Base-by-base conservation (phyloP, 176 grass and related monocot species). In the Miscanthus lutarioriparius region DNA sequence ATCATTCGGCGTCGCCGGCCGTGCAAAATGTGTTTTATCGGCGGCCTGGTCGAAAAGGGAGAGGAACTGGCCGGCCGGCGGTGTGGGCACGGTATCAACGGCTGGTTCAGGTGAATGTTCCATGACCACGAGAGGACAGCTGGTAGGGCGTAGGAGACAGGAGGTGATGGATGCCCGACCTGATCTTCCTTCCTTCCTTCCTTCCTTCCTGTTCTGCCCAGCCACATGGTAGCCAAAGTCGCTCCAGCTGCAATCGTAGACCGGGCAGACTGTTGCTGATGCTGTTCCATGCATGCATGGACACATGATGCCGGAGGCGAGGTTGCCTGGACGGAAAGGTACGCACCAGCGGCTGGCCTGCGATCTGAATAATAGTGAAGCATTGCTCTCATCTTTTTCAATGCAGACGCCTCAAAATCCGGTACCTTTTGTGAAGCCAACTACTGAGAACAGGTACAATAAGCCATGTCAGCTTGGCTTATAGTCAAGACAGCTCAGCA, bases 271-370 rank as follows among this genome's bases (percentile, higher is more conserved):
- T 56, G 19, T 56, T 56, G 16, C 17, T 53, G 49, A 53, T 20
- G 49, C 16, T 53, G 49, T 15, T 53, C 19, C 56, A 20, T 61
- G 25, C 61, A 28, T 64, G 61, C 25, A 64, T 15, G 62, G 48
- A 51, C 48, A 51, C 63, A 32, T 63, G 39, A 4, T 23, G 81
- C 27, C 43, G 28, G 56, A 62, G 70, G 17, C 30, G 23, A 83
- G 11, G 66, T 11, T 65, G 54, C 67, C 86, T 14, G 75, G 58
- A 53, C 53, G 32, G 86, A 80, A 61, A 85, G 45, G 36, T 76
- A 80, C 48, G 74, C 81, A 20, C 54, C 39, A 79, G 25, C 87
- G 35, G 9, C 35, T 26, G 58, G 54, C 70, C 10, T 22, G 20
- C 0, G 43, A 35, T 6, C 56, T 32, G 40, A 15, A 37, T 19